Percentiles rank a stretch among this genome's conserved stretches.
Conservation (phyloP, 2,329 filamentous ascomycete genomes). For the Juglanconis juglandina region DNA sequence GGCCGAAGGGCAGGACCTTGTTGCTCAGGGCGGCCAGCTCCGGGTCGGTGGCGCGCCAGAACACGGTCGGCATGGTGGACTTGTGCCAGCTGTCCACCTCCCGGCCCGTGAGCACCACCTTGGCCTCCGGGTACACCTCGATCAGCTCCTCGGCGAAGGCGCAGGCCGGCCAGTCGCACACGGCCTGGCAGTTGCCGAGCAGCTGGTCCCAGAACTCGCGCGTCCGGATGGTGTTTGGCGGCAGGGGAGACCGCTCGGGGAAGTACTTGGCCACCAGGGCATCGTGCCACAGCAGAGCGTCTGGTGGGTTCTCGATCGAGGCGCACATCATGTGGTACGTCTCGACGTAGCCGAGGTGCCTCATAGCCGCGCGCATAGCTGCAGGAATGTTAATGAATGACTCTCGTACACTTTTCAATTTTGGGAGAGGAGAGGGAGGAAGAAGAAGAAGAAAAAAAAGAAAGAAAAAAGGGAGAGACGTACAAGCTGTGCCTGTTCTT, state of each 20-base stretch:
- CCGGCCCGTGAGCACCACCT: conserved; percentile 65
- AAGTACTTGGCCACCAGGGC: conserved; percentile 54
- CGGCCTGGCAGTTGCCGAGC: conserved; percentile 62
- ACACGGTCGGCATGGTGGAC: conserved; percentile 64
- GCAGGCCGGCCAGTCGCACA: conserved; percentile 67
- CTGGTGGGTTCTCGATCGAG: conserved; percentile 64
- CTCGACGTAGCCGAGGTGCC: conserved; percentile 63
- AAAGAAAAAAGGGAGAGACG: conserved; percentile 25
- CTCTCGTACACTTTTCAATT: no score
- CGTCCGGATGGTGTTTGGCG: conserved; percentile 29
- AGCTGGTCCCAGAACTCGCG: conserved; percentile 68
- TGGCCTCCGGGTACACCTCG: conserved; percentile 68
- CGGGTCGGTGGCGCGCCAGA: conserved; percentile 63
- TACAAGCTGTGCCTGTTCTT: conserved; percentile 68
- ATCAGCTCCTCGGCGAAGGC: conserved; percentile 68
- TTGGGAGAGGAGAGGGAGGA: not conserved
- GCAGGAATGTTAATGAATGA: not conserved
- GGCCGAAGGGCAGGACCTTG: conserved; percentile 36
- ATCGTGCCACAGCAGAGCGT: conserved; percentile 68
- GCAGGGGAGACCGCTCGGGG: conserved; percentile 54
- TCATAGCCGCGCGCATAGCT: conserved; percentile 64
- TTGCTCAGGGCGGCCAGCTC: conserved; percentile 38
- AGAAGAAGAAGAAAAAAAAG: not conserved
- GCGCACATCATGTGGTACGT: conserved; percentile 74
- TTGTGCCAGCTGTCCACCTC: conserved; percentile 62